phyloP scores from a whole-genome alignment of 805 yeast species.

The Saturnispora galanensis region DNA sequence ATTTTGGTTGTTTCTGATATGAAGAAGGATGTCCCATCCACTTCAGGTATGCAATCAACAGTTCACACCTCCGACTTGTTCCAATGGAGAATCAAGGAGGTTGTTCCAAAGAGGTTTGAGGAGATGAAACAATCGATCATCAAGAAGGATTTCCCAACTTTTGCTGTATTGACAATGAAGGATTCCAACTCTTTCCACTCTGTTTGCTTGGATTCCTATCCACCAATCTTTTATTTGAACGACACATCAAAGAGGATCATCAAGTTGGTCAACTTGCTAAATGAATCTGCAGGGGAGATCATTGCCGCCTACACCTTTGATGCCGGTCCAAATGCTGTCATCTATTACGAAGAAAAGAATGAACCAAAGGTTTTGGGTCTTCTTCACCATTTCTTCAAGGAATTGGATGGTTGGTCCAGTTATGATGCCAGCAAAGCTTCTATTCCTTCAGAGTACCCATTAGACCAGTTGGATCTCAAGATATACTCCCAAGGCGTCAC shows the following conservation, averaged over 20 bases:
- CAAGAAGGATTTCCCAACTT: constrained; percentile 63
- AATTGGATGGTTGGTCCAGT: constrained; percentile 57
- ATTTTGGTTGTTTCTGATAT: constrained; percentile 87
- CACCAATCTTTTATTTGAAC: constrained; percentile 91
- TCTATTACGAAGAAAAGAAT: constrained; percentile 73
- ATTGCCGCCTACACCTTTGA: constrained; percentile 96
- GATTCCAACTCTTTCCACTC: constrained; percentile 98
- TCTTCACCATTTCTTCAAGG: constrained; percentile 47
- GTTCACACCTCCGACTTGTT: constrained; percentile 84
- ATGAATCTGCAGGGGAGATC: constrained; percentile 51
- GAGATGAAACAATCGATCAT: constrained; percentile 73
- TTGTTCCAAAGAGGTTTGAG: constrained; percentile 79
- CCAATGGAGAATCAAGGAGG: constrained; percentile 62
- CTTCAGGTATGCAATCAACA: constrained; percentile 94
- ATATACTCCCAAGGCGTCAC: constrained; percentile 50
- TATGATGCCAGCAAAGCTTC: constrained; percentile 19
- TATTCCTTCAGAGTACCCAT: constrained; percentile 14
- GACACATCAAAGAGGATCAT: constrained; percentile 82
- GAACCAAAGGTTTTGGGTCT: constrained; percentile 67
- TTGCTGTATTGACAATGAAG: constrained; percentile 83
- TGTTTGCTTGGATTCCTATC: constrained; percentile 89
- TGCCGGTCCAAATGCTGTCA: constrained; percentile 98
- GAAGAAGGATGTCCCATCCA: constrained; percentile 90
- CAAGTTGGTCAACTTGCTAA: constrained; percentile 68
- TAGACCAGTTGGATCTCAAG: constrained; percentile 25